Conservation (phyloP, 2,329 filamentous ascomycete genomes). For the Colletotrichum theobromicola region DNA sequence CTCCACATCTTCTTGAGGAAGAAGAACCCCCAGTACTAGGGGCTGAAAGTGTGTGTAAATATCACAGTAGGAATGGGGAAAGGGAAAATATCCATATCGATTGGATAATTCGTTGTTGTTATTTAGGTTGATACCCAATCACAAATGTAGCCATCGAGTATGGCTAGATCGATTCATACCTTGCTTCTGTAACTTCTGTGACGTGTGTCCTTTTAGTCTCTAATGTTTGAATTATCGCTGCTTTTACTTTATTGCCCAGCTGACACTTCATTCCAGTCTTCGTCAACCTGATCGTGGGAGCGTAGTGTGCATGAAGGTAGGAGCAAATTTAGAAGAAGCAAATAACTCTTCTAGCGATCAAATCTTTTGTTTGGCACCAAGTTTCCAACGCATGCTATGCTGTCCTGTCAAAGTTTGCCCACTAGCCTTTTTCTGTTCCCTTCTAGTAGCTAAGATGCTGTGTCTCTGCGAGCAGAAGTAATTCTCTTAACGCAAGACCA, state of each 20-base stretch:
- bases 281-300: background rate
- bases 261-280: no score
- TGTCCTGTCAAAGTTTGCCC: background rate
- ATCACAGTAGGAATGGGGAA: background rate
- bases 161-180: background rate
- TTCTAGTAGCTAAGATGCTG: background rate
- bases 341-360: background rate
- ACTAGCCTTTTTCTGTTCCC: background rate
- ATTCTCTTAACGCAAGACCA: background rate
- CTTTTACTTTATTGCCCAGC: no score
- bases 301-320: background rate
- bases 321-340: background rate
- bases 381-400: background rate
- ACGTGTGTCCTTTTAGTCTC: background rate
- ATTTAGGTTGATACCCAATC: background rate
- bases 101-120: background rate
- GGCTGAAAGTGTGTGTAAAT: background rate
- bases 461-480: background rate
- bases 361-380: fast-evolving
- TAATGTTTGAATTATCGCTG: no score
- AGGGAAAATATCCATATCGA: background rate
- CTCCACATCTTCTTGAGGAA: slow-evolving; percentile 3
- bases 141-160: background rate
- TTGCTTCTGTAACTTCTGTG: background rate
- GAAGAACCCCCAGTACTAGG: background rate